These are phyloP conservation scores for Lecanoromycetidae sp. DNA, from an alignment of 2,329 filamentous ascomycete genomes.

Conservation along the genomic window DNA sequence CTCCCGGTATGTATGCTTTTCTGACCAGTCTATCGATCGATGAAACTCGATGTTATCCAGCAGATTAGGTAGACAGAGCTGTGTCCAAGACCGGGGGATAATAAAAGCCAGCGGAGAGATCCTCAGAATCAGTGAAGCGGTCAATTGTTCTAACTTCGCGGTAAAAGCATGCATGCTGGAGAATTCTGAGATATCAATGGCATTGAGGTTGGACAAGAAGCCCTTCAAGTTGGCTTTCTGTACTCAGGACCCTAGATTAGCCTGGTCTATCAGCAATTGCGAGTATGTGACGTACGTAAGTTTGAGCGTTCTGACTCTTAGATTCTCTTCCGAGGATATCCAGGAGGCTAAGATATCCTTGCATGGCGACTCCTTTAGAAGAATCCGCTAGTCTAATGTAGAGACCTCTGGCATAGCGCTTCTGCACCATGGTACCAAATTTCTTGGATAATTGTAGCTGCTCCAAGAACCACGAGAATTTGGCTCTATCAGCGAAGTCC, in stretches of 20 bases:
- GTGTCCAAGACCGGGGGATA: background rate
- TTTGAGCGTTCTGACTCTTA: background rate
- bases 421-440: background rate
- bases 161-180: conserved; percentile 1
- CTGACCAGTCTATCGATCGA: background rate
- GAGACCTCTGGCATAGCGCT: background rate
- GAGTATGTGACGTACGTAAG: background rate
- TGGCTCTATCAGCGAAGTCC: background rate
- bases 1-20: background rate
- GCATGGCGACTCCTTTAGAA: background rate
- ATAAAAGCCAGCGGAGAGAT: background rate
- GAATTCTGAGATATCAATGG: background rate
- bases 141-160: background rate
- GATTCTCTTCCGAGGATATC: background rate
- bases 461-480: background rate
- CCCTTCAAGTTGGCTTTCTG: background rate
- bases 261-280: background rate
- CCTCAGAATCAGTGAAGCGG: background rate
- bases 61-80: background rate
- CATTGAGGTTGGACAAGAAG: background rate
- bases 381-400: background rate
- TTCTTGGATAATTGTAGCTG: conserved; percentile 1
- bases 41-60: too few species aligned
- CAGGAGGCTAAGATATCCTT: background rate
- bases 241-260: background rate